A percentile compares a stretch with the other conserved stretches of the same genome.
Evolutionary conservation across 495 filamentous ascomycete genomes (phyloP).

Genomic region (Pseudomonodictys pantanalensis): DNA sequence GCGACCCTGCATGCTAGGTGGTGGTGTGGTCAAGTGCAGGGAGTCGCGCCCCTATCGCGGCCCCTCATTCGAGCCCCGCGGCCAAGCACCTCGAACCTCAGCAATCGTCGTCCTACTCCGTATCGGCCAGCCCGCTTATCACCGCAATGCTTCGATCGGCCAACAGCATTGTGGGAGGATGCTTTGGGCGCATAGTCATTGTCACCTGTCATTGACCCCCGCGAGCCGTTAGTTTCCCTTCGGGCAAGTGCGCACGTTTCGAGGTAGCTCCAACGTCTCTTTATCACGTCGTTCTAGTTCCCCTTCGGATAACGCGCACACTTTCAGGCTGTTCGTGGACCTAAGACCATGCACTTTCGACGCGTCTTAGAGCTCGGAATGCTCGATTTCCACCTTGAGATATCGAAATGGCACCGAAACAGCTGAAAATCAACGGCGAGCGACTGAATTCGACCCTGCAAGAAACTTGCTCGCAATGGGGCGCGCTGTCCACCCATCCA

Average conservation of each 20-base stretch:
- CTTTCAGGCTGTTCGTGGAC: too few species aligned
- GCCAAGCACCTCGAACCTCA: neutral
- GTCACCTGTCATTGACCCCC: constrained; percentile 1
- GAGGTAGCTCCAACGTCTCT: too few species aligned
- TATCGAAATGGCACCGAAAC: neutral
- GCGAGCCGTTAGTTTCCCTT: neutral
- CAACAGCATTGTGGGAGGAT: neutral
- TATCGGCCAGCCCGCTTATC: neutral
- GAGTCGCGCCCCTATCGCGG: constrained; percentile 6
- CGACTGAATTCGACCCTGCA: constrained; percentile 25
- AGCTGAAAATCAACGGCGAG: constrained; percentile 26
- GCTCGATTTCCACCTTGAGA: neutral
- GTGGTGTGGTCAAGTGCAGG: neutral
- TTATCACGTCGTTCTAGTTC: too few species aligned
- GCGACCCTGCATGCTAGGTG: neutral
- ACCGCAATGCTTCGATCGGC: neutral
- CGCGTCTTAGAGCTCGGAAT: neutral
- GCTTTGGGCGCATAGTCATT: constrained; percentile 5
- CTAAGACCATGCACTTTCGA: neutral
- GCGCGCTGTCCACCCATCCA: constrained; percentile 18
- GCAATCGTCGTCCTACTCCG: constrained; percentile 1
- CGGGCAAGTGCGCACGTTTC: too few species aligned
- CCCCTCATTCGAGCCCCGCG: constrained; percentile 22
- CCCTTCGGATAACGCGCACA: too few species aligned
- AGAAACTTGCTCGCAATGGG: constrained; percentile 27